A percentile compares a stretch with the other conserved stretches of the same genome.
Conservation (phyloP, 2,329 filamentous ascomycete genomes). For the Davidsoniella australis region DNA sequence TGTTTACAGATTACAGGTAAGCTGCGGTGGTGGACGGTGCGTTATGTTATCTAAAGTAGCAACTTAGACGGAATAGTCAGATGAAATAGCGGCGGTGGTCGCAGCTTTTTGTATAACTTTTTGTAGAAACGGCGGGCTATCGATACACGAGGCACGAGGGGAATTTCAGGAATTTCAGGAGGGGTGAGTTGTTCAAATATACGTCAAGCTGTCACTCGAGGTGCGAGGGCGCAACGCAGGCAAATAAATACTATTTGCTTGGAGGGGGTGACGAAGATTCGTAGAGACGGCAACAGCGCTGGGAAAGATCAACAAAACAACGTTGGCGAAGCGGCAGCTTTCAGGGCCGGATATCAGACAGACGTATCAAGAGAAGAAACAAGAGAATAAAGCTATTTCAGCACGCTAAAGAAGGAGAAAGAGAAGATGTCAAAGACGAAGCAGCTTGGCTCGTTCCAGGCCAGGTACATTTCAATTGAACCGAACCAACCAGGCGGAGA, state of each 20-base stretch:
- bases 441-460: conserved; percentile 1
- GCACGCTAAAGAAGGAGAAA: background rate
- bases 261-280: background rate
- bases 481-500: background rate
- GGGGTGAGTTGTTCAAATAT: background rate
- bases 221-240: background rate
- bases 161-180: conserved; percentile 8
- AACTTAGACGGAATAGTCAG: background rate
- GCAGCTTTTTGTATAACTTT: background rate
- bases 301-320: conserved; percentile 1
- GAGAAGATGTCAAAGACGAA: conserved; percentile 1
- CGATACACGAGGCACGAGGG: background rate
- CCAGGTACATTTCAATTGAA: background rate
- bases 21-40: background rate
- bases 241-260: background rate
- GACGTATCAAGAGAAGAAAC: background rate
- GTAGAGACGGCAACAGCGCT: background rate
- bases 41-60: too few species aligned
- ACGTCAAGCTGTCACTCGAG: too few species aligned
- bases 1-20: conserved; percentile 19
- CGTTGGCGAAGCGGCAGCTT: too few species aligned
- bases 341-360: background rate
- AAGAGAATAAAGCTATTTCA: background rate
- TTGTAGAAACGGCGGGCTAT: background rate
- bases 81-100: background rate